phyloP scores from a whole-genome alignment of 169 alveolate genomes.

The Blepharisma undulans region DNA sequence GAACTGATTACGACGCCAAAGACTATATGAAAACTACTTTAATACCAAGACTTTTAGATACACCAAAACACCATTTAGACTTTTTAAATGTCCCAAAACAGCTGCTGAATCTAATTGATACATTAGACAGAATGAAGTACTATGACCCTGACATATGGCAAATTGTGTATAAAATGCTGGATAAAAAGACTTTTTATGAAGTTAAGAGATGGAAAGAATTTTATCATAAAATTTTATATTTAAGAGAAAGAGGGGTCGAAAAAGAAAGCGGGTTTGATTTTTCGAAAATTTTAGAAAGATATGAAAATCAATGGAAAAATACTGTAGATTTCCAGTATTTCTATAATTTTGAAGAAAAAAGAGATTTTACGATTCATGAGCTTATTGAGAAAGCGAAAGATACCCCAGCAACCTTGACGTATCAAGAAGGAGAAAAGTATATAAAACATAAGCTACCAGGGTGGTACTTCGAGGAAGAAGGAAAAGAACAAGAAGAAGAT shows the following conservation, averaged over 20 bases:
- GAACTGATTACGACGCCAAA: conserved; percentile 9
- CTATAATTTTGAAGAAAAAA: conserved; percentile 40
- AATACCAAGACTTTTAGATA: neutral
- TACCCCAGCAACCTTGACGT: neutral
- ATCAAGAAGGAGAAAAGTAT: conserved; percentile 31
- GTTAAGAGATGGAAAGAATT: neutral
- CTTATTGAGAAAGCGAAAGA: conserved; percentile 9
- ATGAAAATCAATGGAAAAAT: neutral
- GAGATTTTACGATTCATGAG: conserved; percentile 36
- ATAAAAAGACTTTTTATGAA: neutral
- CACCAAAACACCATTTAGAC: neutral
- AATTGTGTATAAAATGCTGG: neutral
- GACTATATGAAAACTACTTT: neutral
- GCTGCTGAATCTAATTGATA: neutral
- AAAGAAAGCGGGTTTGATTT: neutral
- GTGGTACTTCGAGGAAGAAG: conserved; percentile 34
- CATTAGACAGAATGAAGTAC: neutral
- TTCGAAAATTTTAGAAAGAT: neutral
- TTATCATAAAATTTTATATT: neutral
- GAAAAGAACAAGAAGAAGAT: neutral
- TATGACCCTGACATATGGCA: conserved; percentile 3
- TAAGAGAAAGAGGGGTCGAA: neutral
- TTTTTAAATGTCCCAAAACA: neutral
- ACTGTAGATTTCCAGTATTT: conserved; percentile 31
- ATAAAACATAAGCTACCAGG: conserved; percentile 6